Conservation (phyloP, 2,329 filamentous ascomycete genomes). For the Podosphaera fusca region DNA sequence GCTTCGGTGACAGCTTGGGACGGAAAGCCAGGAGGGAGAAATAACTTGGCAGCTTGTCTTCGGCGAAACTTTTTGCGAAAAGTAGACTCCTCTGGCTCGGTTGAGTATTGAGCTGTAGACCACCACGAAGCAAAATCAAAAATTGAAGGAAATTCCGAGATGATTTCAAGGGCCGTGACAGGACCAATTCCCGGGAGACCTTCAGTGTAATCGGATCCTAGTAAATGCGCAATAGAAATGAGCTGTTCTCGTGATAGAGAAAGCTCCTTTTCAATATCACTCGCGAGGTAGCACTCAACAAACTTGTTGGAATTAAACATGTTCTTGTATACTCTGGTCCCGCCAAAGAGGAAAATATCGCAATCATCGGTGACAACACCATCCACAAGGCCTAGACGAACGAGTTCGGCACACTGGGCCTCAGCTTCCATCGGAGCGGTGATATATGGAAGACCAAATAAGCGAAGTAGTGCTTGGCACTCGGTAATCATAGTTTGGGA, state of each 20-base stretch:
- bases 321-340: slow-evolving; percentile 93
- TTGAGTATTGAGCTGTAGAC: slow-evolving; percentile 48
- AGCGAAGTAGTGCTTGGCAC: slow-evolving; percentile 68
- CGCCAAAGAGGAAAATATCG: slow-evolving; percentile 90
- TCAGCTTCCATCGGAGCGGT: slow-evolving; percentile 98
- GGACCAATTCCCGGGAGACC: slow-evolving; percentile 78
- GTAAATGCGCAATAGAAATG: slow-evolving; percentile 70
- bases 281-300: slow-evolving; percentile 78
- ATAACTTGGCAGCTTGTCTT: slow-evolving; percentile 59
- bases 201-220: slow-evolving; percentile 89
- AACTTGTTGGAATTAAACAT: slow-evolving; percentile 99
- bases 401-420: slow-evolving; percentile 86
- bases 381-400: slow-evolving; percentile 68
- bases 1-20: slow-evolving; percentile 56
- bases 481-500: slow-evolving; percentile 90
- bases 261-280: slow-evolving; percentile 73
- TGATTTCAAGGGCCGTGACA: slow-evolving; percentile 80
- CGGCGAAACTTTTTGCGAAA: slow-evolving; percentile 79
- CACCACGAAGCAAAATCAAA: slow-evolving; percentile 70
- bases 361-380: slow-evolving; percentile 96
- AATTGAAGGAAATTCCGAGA: slow-evolving; percentile 55
- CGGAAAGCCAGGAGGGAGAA: slow-evolving; percentile 62
- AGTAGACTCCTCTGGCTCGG: slow-evolving; percentile 22
- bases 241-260: slow-evolving; percentile 69
- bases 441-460: slow-evolving; percentile 90